Evolutionary conservation across 805 yeast genomes (phyloP).

Genomic region (Saturnispora sekii): DNA sequence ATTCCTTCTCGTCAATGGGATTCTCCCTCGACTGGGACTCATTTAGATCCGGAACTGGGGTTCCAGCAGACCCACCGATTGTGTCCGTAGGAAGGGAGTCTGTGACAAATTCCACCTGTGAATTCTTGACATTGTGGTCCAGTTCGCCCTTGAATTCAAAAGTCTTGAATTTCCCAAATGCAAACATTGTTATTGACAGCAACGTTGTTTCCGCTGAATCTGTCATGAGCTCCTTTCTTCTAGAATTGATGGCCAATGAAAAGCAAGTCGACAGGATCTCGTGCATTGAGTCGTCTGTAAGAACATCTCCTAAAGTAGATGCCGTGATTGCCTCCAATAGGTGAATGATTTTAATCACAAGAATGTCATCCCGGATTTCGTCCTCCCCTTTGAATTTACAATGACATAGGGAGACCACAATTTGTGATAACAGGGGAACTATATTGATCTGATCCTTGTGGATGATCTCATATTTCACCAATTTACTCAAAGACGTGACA

Average conservation of each 20-base stretch:
- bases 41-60: slow-evolving; percentile 1
- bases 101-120: slow-evolving; percentile 17
- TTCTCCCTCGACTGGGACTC: not conserved
- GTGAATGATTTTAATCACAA: slow-evolving; percentile 70
- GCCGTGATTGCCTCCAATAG: slow-evolving; percentile 59
- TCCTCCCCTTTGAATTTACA: slow-evolving; percentile 95
- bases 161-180: slow-evolving; percentile 51
- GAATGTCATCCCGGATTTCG: slow-evolving; percentile 86
- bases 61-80: slow-evolving; percentile 37
- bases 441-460: slow-evolving; percentile 44
- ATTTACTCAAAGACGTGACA: slow-evolving; percentile 61
- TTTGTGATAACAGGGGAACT: slow-evolving; percentile 49
- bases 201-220: slow-evolving; percentile 82
- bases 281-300: slow-evolving; percentile 74
- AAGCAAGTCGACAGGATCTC: slow-evolving; percentile 89
- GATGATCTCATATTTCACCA: slow-evolving; percentile 64
- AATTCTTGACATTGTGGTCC: slow-evolving; percentile 25
- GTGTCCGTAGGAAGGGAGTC: slow-evolving; percentile 45
- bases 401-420: slow-evolving; percentile 72
- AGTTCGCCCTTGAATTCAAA: slow-evolving; percentile 31
- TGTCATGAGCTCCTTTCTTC: slow-evolving; percentile 82
- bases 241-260: slow-evolving; percentile 84
- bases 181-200: slow-evolving; percentile 54
- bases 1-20: slow-evolving; percentile 1
- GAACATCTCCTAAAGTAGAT: slow-evolving; percentile 52